Percentiles rank a stretch among this genome's conserved stretches.
phyloP scores from a whole-genome alignment of 441 rosid genomes.

The Kokia cookei region DNA sequence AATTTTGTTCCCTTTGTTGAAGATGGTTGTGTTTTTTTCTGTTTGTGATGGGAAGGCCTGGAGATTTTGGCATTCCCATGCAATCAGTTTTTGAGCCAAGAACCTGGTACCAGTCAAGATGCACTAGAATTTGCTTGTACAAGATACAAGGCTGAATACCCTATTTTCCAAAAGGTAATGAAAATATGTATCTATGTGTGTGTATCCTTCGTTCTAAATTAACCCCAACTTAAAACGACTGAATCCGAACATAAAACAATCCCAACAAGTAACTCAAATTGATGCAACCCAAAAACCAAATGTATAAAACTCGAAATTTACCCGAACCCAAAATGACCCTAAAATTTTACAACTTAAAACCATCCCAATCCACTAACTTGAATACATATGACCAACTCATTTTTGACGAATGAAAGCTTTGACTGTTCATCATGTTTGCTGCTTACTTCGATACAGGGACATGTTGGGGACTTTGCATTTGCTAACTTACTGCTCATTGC shows the following conservation, averaged over 20 bases:
- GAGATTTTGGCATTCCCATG: slow-evolving; percentile 75
- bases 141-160: slow-evolving; percentile 61
- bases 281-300: too few relatives aligned
- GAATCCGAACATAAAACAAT: too few relatives aligned
- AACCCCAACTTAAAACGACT: too few relatives aligned
- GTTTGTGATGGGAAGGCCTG: slow-evolving; percentile 29
- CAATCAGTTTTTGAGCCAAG: slow-evolving; percentile 64
- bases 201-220: too few relatives aligned
- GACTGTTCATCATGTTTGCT: neutral
- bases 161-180: slow-evolving; percentile 56
- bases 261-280: too few relatives aligned
- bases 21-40: neutral
- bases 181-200: neutral
- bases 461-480: neutral
- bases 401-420: too few relatives aligned
- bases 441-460: neutral
- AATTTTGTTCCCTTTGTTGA: neutral
- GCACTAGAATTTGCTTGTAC: slow-evolving; percentile 58
- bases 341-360: too few relatives aligned
- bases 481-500: neutral
- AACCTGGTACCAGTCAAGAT: slow-evolving; percentile 57
- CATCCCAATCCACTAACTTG: too few relatives aligned
- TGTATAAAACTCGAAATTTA: too few relatives aligned
- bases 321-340: too few relatives aligned
- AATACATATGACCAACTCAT: too few relatives aligned